Conservation (phyloP, 306 rosid species). For the Delonix regia region DNA sequence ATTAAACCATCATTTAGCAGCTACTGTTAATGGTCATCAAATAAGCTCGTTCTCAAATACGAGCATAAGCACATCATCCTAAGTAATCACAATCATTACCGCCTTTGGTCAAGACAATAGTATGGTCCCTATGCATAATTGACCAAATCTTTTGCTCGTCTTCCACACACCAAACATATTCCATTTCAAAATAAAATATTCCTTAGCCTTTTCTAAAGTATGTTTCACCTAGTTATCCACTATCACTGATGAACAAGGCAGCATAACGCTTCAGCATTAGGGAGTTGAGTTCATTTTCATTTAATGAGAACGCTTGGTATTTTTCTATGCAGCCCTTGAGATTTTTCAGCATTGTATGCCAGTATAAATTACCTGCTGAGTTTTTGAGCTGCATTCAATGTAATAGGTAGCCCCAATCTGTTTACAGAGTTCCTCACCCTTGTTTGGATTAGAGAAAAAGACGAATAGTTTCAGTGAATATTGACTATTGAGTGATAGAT, state of each 20-base stretch:
- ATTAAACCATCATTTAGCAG: neutral
- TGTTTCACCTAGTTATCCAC: slow-evolving; percentile 1
- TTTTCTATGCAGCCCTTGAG: neutral
- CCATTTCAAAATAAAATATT: slow-evolving; percentile 20
- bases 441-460: neutral
- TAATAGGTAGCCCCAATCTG: slow-evolving; percentile 78
- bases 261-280: slow-evolving; percentile 18
- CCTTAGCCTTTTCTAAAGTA: neutral
- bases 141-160: neutral
- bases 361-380: slow-evolving; percentile 71
- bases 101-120: neutral
- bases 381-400: slow-evolving; percentile 89
- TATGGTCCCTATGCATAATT: neutral
- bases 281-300: slow-evolving; percentile 11
- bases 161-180: neutral
- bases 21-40: neutral
- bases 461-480: slow-evolving; percentile 13
- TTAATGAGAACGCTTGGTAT: neutral
- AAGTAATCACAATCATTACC: neutral
- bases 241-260: slow-evolving; percentile 13
- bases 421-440: slow-evolving; percentile 90
- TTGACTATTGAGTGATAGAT: slow-evolving; percentile 22
- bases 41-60: neutral
- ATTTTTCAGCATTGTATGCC: neutral
- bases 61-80: neutral